Conservation (phyloP, 768 basidiomycete genomes). For the Termitomyces sp. region DNA sequence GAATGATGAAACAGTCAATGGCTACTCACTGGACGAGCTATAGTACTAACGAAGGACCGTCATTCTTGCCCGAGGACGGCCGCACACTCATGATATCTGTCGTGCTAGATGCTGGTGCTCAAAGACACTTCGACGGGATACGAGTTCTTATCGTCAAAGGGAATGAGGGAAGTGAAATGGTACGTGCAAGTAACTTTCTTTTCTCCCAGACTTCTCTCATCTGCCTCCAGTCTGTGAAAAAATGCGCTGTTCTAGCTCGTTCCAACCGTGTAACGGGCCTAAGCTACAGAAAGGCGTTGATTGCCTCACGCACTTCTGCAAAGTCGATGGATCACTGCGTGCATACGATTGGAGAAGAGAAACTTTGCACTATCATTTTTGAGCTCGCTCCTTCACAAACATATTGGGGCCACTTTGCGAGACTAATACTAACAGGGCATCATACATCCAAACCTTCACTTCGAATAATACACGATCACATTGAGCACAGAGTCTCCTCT, state of each 20-base stretch:
- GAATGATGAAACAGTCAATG: neutral
- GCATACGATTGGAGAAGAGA: neutral
- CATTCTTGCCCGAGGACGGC: constrained; percentile 3
- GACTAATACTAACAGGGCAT: neutral
- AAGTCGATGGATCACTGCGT: neutral
- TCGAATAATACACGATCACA: constrained; percentile 1
- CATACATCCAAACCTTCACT: neutral
- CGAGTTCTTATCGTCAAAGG: constrained; percentile 4
- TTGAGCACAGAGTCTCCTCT: neutral
- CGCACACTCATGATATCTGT: constrained; percentile 7
- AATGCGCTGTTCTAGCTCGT: neutral
- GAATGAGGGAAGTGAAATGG: neutral
- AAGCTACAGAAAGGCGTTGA: neutral
- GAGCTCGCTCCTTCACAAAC: neutral
- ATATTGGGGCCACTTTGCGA: constrained; percentile 6
- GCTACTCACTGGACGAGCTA: constrained; percentile 1
- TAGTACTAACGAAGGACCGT: constrained; percentile 3
- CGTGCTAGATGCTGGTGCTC: constrained; percentile 6
- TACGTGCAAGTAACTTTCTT: neutral
- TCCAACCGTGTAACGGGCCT: neutral
- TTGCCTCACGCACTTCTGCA: neutral
- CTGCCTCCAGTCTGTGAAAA: neutral
- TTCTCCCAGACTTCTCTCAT: neutral
- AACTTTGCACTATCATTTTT: constrained; percentile 6
- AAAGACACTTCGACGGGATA: constrained; percentile 4